phyloP scores from a whole-genome alignment of 2,329 filamentous ascomycete species.

The Fusarium zealandicum region DNA sequence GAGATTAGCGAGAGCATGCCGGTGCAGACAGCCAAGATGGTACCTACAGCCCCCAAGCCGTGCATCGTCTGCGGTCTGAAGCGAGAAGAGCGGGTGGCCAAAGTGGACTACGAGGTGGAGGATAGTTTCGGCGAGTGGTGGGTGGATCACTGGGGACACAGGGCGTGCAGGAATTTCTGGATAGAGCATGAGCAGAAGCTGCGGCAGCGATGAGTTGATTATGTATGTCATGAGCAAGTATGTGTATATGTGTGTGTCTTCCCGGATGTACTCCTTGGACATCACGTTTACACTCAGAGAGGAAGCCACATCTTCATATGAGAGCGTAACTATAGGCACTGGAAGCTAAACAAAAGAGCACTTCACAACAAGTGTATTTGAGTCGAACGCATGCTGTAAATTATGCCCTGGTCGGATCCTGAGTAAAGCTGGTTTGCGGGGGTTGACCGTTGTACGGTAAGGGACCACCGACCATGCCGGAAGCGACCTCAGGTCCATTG shows the following conservation, averaged over 20 bases:
- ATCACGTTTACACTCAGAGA: not conserved
- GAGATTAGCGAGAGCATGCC: constrained; percentile 74
- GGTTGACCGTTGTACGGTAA: constrained; percentile 18
- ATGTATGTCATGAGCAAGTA: not conserved
- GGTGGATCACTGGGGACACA: constrained; percentile 86
- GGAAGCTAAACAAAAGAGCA: no score
- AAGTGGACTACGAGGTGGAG: constrained; percentile 78
- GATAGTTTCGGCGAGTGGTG: constrained; percentile 98
- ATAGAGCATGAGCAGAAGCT: constrained; percentile 74
- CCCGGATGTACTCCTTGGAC: no score
- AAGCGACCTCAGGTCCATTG: no score
- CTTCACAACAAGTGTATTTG: no score
- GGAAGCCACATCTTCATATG: not conserved
- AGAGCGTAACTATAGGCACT: not conserved
- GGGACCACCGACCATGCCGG: no score
- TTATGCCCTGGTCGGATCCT: not conserved
- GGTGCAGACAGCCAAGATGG: constrained; percentile 74
- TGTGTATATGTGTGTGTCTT: not conserved
- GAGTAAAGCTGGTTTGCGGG: constrained; percentile 10
- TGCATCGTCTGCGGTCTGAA: constrained; percentile 90
- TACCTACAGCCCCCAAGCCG: constrained; percentile 73
- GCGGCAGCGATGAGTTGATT: constrained; percentile 64
- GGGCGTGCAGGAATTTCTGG: constrained; percentile 86
- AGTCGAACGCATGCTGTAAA: constrained; percentile 10
- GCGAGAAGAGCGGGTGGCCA: constrained; percentile 81